Evolutionary conservation across 2,329 filamentous ascomycete species (phyloP).

Genomic region (Beauveria brongniartii): DNA sequence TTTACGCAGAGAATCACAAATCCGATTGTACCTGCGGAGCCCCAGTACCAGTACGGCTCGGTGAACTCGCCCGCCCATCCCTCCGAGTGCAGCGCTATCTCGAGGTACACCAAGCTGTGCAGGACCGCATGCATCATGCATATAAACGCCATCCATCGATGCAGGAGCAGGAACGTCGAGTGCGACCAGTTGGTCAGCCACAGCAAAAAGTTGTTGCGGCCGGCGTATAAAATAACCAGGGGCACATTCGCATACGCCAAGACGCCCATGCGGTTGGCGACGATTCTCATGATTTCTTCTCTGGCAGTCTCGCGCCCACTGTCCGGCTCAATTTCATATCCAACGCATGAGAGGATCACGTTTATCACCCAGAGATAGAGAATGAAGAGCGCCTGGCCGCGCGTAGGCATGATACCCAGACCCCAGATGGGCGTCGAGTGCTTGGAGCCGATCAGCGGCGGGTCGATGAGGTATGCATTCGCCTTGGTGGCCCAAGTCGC

Average conservation of each 20-base stretch:
- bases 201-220: conserved; percentile 40
- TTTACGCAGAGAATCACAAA: conserved; percentile 23
- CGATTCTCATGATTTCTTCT: conserved; percentile 24
- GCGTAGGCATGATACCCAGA: conserved; percentile 17
- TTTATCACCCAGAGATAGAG: conserved; percentile 30
- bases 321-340: conserved; percentile 23
- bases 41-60: conserved; percentile 35
- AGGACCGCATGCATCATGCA: conserved; percentile 36
- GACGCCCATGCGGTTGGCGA: conserved; percentile 33
- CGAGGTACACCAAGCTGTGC: conserved; percentile 36
- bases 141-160: conserved; percentile 39
- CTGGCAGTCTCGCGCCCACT: conserved; percentile 18
- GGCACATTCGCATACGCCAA: conserved; percentile 33
- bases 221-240: conserved; percentile 34
- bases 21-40: conserved; percentile 30
- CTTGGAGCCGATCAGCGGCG: conserved; percentile 16
- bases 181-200: conserved; percentile 40
- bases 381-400: conserved; percentile 35
- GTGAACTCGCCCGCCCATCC: conserved; percentile 20
- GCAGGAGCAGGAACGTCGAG: conserved; percentile 36
- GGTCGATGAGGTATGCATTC: conserved; percentile 18
- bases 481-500: conserved; percentile 11
- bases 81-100: conserved; percentile 21
- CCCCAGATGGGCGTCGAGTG: conserved; percentile 16
- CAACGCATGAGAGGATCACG: conserved; percentile 23